These are phyloP conservation scores for Fusarium burgessii DNA, from an alignment of 2,329 filamentous ascomycete genomes.

Conservation along the genomic window DNA sequence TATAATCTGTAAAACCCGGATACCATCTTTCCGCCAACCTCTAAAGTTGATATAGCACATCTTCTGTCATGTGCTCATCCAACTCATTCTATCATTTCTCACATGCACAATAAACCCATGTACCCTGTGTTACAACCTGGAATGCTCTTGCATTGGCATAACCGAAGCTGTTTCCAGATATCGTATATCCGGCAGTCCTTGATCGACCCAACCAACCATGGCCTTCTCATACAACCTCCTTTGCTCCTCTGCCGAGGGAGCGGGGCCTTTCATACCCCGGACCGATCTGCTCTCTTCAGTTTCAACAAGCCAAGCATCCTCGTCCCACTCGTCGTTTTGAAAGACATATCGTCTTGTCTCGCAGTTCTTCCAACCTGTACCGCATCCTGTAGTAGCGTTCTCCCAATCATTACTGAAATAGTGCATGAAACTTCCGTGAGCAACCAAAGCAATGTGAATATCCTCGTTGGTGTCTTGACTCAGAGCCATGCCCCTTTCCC, in stretches of 20 bases:
- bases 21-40: background rate
- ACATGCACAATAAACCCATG: background rate
- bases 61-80: too few species aligned
- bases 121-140: constrained; percentile 8
- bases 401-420: constrained; percentile 41
- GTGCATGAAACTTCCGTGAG: constrained; percentile 36
- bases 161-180: constrained; percentile 21
- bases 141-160: background rate
- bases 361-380: constrained; percentile 34
- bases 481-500: constrained; percentile 15
- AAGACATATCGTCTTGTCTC: constrained; percentile 34
- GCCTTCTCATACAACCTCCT: constrained; percentile 21
- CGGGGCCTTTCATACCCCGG: constrained; percentile 14
- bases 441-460: constrained; percentile 31
- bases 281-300: constrained; percentile 24
- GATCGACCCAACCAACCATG: constrained; percentile 31
- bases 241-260: constrained; percentile 26
- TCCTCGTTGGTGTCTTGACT: constrained; percentile 12
- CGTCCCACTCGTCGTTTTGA: constrained; percentile 16
- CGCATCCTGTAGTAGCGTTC: constrained; percentile 7
- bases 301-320: constrained; percentile 34
- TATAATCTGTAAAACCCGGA: background rate
- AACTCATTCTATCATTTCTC: background rate
- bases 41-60: background rate
- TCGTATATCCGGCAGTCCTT: constrained; percentile 33